A percentile compares a stretch with the other conserved stretches of the same genome.
Evolutionary conservation across 139 green algal genomes (phyloP).

Genomic region (Chlorella sp.): DNA sequence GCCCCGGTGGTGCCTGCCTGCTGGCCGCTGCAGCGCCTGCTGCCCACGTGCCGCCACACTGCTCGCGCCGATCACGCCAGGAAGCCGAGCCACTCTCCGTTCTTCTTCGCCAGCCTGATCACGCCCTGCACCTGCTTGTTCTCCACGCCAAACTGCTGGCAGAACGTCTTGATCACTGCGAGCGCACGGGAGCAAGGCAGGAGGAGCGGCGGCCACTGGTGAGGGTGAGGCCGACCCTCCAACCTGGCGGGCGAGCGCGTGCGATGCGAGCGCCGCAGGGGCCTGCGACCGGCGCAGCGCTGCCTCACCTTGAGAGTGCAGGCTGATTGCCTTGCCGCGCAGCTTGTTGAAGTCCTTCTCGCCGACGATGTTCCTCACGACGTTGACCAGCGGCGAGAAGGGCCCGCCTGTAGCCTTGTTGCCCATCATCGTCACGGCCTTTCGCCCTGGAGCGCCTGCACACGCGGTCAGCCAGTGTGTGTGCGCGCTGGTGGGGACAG

Average conservation of each 20-base stretch:
- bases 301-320: slow-evolving; percentile 94
- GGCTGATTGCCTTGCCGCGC: slow-evolving; percentile 91
- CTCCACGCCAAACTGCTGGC: slow-evolving; percentile 82
- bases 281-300: no score
- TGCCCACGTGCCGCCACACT: no score
- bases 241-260: no score
- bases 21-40: no score
- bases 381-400: slow-evolving; percentile 86
- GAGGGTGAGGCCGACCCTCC: no score
- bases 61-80: no score
- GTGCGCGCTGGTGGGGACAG: background rate
- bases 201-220: no score
- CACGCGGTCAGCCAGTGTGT: no score
- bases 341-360: slow-evolving; percentile 97
- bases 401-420: slow-evolving; percentile 74
- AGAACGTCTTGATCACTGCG: slow-evolving; percentile 98
- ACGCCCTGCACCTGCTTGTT: slow-evolving; percentile 90
- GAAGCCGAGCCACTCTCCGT: slow-evolving; percentile 96
- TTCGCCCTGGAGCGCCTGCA: slow-evolving; percentile 17
- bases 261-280: no score
- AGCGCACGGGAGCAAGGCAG: no score
- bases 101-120: slow-evolving; percentile 96
- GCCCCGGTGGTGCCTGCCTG: no score
- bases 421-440: slow-evolving; percentile 51
- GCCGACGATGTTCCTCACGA: slow-evolving; percentile 76